Conservation (phyloP, 208 protist genomes). For the Angomonas desouzai region DNA sequence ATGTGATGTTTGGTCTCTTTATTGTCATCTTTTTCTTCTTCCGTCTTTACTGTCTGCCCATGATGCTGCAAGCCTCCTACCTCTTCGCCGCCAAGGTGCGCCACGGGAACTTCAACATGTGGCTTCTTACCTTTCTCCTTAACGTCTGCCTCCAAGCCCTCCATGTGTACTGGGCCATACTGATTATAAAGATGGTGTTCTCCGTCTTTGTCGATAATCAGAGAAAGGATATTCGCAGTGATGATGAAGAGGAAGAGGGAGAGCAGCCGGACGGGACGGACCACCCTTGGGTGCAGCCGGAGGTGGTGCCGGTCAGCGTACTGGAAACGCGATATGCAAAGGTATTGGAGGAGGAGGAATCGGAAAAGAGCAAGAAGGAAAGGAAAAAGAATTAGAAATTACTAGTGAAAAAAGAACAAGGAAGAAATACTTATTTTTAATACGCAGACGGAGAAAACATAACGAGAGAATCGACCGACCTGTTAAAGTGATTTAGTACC, state of each 20-base stretch:
- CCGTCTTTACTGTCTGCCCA: slow-evolving; percentile 56
- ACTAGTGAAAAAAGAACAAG: background rate
- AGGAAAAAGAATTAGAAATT: slow-evolving; percentile 1
- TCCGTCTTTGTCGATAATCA: slow-evolving; percentile 22
- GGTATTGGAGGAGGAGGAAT: background rate
- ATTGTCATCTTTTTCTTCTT: slow-evolving; percentile 54
- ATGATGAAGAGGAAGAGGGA: slow-evolving; percentile 32
- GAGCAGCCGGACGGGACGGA: slow-evolving; percentile 21
- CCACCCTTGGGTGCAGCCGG: slow-evolving; percentile 1
- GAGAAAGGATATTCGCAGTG: slow-evolving; percentile 59
- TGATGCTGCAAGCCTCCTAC: slow-evolving; percentile 24
- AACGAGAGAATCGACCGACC: no score
- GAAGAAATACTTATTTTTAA: background rate
- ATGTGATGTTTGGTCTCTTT: slow-evolving; percentile 50
- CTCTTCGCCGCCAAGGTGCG: slow-evolving; percentile 32
- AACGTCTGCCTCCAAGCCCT: slow-evolving; percentile 57
- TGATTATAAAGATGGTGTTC: slow-evolving; percentile 46
- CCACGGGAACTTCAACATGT: slow-evolving; percentile 49
- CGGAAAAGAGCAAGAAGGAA: slow-evolving; percentile 12
- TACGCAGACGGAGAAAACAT: no score
- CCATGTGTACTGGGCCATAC: slow-evolving; percentile 58
- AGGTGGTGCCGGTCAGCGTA: background rate
- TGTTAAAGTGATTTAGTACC: no score
- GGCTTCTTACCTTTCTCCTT: slow-evolving; percentile 47
- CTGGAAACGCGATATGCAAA: background rate